Evolutionary conservation across 2,329 filamentous ascomycete species (phyloP).

Genomic region (Pestalotiopsis sp.): DNA sequence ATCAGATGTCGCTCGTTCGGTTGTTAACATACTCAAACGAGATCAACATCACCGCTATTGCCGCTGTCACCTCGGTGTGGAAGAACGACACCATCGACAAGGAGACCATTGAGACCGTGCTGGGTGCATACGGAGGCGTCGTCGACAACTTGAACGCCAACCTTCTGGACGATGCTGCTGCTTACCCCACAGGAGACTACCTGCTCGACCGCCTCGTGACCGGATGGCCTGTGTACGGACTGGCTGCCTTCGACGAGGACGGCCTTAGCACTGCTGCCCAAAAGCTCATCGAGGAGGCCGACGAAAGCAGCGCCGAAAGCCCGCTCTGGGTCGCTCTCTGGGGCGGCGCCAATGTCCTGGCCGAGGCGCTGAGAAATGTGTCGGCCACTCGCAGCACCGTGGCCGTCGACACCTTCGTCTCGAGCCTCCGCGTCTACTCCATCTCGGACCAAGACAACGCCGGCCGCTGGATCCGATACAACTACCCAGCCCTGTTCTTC

Average conservation of each 20-base stretch:
- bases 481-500: constrained; percentile 50
- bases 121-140: constrained; percentile 38
- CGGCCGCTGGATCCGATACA: constrained; percentile 49
- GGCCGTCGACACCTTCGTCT: constrained; percentile 24
- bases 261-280: constrained; percentile 40
- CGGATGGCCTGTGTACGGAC: constrained; percentile 35
- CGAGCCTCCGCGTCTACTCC: constrained; percentile 42
- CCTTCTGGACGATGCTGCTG: constrained; percentile 36
- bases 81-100: constrained; percentile 32
- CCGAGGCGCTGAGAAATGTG: constrained; percentile 45
- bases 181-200: constrained; percentile 36
- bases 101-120: constrained; percentile 36
- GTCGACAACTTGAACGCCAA: constrained; percentile 44
- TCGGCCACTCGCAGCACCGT: constrained; percentile 29
- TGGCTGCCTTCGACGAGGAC: constrained; percentile 19
- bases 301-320: constrained; percentile 32
- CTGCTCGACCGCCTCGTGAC: constrained; percentile 20
- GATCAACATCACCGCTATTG: constrained; percentile 37
- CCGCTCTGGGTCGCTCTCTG: constrained; percentile 52
- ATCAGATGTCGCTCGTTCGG: constrained; percentile 36
- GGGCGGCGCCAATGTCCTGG: constrained; percentile 53
- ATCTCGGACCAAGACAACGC: constrained; percentile 56
- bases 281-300: constrained; percentile 28
- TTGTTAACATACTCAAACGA: constrained; percentile 40
- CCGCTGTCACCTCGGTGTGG: constrained; percentile 40